Conservation (phyloP, 148 eudicot genomes). For the Suaeda aralocaspica region DNA sequence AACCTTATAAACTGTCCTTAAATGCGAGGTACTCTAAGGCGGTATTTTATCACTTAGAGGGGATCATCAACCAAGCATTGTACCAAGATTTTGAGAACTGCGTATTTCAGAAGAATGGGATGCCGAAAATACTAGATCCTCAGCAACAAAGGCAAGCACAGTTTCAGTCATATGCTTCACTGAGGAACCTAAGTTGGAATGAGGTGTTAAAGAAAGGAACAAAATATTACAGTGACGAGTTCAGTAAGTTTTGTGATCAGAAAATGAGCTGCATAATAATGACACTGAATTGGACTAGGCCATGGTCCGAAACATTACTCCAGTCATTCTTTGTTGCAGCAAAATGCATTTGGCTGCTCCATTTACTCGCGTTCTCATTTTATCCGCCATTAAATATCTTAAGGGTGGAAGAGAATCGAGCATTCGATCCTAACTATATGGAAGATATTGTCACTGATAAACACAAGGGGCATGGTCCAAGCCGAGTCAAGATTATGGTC, state of each 20-base stretch:
- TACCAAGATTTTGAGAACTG: conserved; percentile 89
- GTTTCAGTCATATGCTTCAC: conserved; percentile 60
- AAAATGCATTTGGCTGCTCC: conserved; percentile 89
- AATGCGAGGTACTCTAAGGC: conserved; percentile 60
- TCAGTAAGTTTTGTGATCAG: conserved; percentile 90
- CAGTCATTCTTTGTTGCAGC: conserved; percentile 89
- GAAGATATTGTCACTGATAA: conserved; percentile 62
- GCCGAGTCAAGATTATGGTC: conserved; percentile 83
- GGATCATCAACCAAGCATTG: conserved; percentile 68
- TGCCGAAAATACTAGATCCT: conserved; percentile 67
- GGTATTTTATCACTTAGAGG: conserved; percentile 69
- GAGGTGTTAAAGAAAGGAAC: conserved; percentile 88
- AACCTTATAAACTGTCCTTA: conserved; percentile 62
- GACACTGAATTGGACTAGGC: conserved; percentile 68
- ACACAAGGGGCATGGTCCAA: conserved; percentile 50
- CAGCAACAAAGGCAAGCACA: conserved; percentile 55
- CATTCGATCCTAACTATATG: conserved; percentile 72
- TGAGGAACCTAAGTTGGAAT: conserved; percentile 84
- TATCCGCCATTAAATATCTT: conserved; percentile 54
- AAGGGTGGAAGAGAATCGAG: conserved; percentile 75
- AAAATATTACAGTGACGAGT: conserved; percentile 82
- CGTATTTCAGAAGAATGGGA: conserved; percentile 69
- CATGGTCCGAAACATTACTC: conserved; percentile 90
- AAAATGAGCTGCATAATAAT: conserved; percentile 70
- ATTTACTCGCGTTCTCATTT: conserved; percentile 85